A percentile compares a stretch with the other conserved stretches of the same genome.
Evolutionary conservation across 2,329 filamentous ascomycete species (phyloP).

Genomic region (Neofusicoccum laricinum): DNA sequence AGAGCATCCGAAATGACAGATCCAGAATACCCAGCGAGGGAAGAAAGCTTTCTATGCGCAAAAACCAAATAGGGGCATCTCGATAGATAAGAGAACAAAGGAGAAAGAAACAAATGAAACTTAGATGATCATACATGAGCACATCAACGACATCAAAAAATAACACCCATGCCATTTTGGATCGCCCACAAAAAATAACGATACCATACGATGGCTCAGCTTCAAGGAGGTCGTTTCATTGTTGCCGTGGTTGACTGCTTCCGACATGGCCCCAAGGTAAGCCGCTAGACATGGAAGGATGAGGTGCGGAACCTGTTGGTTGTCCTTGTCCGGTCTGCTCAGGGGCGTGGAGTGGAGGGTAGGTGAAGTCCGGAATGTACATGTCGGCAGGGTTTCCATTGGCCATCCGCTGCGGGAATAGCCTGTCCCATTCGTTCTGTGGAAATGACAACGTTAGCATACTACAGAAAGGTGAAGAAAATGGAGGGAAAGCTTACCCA

Average conservation of each 20-base stretch:
- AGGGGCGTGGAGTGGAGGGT: constrained; percentile 21
- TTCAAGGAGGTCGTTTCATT: neutral
- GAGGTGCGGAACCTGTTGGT: neutral
- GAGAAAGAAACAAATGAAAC: neutral
- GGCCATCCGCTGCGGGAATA: constrained; percentile 36
- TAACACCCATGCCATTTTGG: neutral
- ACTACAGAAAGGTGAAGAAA: neutral
- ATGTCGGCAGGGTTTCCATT: constrained; percentile 25
- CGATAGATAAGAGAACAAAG: neutral
- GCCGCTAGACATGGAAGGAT: neutral
- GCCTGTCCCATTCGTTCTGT: constrained; percentile 47
- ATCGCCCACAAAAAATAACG: neutral
- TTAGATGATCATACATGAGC: neutral
- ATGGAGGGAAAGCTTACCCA: neutral
- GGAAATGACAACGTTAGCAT: neutral
- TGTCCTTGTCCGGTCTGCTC: neutral
- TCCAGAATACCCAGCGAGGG: neutral
- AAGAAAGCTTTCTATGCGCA: neutral
- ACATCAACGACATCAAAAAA: neutral
- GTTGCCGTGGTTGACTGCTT: neutral
- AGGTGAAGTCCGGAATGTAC: constrained; percentile 34
- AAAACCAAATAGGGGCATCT: neutral
- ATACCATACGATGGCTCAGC: neutral
- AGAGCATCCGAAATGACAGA: neutral
- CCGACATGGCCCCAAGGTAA: constrained; percentile 3